Base-by-base conservation (phyloP, 371 early-diverging fungal species). In the Coemansia sp. region DNA sequence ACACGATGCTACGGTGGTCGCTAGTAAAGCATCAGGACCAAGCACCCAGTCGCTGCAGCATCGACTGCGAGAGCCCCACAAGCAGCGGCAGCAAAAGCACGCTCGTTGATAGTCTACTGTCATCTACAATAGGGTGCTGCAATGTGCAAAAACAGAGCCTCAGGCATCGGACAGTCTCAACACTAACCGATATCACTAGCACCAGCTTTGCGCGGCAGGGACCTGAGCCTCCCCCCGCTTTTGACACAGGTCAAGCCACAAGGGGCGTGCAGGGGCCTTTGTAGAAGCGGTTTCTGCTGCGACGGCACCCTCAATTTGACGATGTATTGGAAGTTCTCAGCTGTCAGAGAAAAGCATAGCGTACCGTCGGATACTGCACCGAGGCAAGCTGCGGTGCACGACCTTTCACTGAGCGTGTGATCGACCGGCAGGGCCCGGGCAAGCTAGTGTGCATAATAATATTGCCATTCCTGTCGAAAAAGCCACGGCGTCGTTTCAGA, bases 301-400 rank as follows among this genome's bases (percentile, higher is more conserved):
- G 59, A 13, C 76, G 47, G 0, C 63, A 71, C 26, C 24, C 62
- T 29, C 61, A 24, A 16, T 72, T 55, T 29, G n/a, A 61, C 2
- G 68, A 55, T 0, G 68, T 71, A 8, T n/a, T 72, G n/a, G 65
- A 75, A 16, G 64, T 67, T n/a, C 8, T 67, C 7, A 61, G 66
- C 59, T 58, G 64, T 42, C 65, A 54, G 16, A 58, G 64, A 18
- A 34, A 27, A 2, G 31, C 5, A 67, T 71, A 0, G 72, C 52
- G 11, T 75, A 75, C 40, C 63, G 76, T 14, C 67, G 64, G 5
- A 64, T 75, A 18, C 26, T 57, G 8, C 62, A 58, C 11, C 1
- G 42, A 14, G 61, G 67, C 11, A 64, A 48, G 53, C 45, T 57
- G 16, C 65, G 76, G 76, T 57, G 68, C 24, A 63, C 71, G 55